phyloP scores from a whole-genome alignment of 805 yeast species.

The Isabelozyma gotoi region DNA sequence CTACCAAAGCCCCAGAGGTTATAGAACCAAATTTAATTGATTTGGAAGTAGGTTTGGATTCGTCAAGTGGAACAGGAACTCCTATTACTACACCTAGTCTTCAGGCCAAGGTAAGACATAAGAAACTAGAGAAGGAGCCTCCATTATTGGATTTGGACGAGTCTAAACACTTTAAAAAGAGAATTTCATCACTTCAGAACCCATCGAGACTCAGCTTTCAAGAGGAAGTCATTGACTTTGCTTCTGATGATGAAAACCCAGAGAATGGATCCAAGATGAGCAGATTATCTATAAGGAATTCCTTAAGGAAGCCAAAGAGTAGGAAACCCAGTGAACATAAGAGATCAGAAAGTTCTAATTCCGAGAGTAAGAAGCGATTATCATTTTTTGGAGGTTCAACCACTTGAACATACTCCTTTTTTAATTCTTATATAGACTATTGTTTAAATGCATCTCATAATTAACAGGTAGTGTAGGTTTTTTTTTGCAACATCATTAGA shows the following conservation, averaged over 20 bases:
- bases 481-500: background rate
- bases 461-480: no score
- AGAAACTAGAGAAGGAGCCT: constrained; percentile 7
- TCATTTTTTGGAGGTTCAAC: constrained; percentile 14
- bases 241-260: constrained; percentile 45
- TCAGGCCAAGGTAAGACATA: constrained; percentile 8
- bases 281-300: constrained; percentile 38
- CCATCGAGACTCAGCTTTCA: constrained; percentile 33
- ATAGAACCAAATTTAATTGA: constrained; percentile 32
- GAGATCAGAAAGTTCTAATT: constrained; percentile 22
- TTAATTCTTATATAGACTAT: background rate
- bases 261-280: constrained; percentile 36
- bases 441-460: background rate
- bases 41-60: constrained; percentile 32
- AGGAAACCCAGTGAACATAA: constrained; percentile 31
- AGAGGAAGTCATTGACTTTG: constrained; percentile 47
- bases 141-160: constrained; percentile 24
- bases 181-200: constrained; percentile 24
- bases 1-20: background rate
- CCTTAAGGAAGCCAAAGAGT: constrained; percentile 30
- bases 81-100: constrained; percentile 18
- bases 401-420: background rate
- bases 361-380: constrained; percentile 19
- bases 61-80: constrained; percentile 18
- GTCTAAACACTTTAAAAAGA: constrained; percentile 29